Conservation (phyloP, 2,329 filamentous ascomycete species). For the Nigrospora oryzae region DNA sequence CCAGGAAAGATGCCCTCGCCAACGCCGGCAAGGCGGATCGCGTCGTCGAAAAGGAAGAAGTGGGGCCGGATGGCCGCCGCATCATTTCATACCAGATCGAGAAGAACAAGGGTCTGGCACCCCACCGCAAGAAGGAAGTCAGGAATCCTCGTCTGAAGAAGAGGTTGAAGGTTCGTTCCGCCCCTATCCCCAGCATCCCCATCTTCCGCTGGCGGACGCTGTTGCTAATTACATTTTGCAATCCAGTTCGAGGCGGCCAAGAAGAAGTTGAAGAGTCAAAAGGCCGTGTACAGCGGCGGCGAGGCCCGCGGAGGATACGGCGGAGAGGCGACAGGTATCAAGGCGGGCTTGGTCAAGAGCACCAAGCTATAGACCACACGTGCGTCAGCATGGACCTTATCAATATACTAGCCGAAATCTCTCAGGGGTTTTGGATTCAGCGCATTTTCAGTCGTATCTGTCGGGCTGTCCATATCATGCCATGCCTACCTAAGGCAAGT, state of each 20-base stretch:
- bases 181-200: background rate
- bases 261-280: constrained; percentile 90
- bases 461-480: too few relatives aligned
- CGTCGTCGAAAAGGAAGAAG: constrained; percentile 55
- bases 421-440: too few relatives aligned
- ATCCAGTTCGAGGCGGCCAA: constrained; percentile 76
- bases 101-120: constrained; percentile 77
- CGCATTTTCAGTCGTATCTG: too few relatives aligned
- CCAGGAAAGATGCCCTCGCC: constrained; percentile 45
- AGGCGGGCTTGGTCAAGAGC: constrained; percentile 87
- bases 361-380: constrained; percentile 60
- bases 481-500: too few relatives aligned
- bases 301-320: constrained; percentile 79
- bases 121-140: constrained; percentile 61
- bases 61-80: constrained; percentile 80
- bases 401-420: too few relatives aligned
- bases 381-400: too few relatives aligned
- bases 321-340: constrained; percentile 92
- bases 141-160: constrained; percentile 1
- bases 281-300: constrained; percentile 77
- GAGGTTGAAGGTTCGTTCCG: background rate
- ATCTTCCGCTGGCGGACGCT: background rate
- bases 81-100: constrained; percentile 90
- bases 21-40: constrained; percentile 56
- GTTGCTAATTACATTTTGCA: constrained; percentile 28